These are phyloP conservation scores for Amanita pseudoporphyria DNA, from an alignment of 768 basidiomycete species.

Conservation along the genomic window DNA sequence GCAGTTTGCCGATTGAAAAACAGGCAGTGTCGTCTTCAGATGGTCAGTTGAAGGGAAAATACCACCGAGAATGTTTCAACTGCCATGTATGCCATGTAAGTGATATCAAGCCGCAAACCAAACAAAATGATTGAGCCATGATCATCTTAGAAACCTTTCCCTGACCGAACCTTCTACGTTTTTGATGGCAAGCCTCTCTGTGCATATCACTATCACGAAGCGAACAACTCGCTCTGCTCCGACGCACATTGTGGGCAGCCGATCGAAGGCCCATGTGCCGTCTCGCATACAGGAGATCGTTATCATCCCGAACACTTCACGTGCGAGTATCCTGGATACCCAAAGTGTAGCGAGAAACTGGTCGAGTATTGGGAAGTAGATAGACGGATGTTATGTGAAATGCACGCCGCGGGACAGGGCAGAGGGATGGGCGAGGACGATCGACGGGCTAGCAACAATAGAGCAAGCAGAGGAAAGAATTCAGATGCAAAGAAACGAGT, in stretches of 20 bases:
- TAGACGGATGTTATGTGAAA: constrained; percentile 78
- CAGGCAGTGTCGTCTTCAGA: constrained; percentile 87
- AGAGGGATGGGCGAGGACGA: constrained; percentile 16
- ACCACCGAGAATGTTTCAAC: constrained; percentile 86
- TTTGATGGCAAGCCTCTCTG: constrained; percentile 86
- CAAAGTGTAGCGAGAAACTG: constrained; percentile 43
- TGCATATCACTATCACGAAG: constrained; percentile 88
- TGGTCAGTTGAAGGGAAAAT: constrained; percentile 93
- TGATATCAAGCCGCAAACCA: constrained; percentile 4
- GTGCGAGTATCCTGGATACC: constrained; percentile 58
- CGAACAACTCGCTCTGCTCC: constrained; percentile 82
- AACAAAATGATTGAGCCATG: neutral
- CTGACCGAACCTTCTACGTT: constrained; percentile 88
- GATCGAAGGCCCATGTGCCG: constrained; percentile 89
- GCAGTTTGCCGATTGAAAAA: constrained; percentile 79
- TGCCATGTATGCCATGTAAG: constrained; percentile 74
- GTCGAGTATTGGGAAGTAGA: constrained; percentile 90
- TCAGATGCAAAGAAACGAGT: constrained; percentile 64
- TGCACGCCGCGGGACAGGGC: constrained; percentile 42
- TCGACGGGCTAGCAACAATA: constrained; percentile 14
- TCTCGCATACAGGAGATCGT: constrained; percentile 69
- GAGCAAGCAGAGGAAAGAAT: no score
- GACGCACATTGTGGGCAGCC: constrained; percentile 73
- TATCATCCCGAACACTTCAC: constrained; percentile 86
- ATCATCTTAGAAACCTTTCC: constrained; percentile 66